Evolutionary conservation across 2,329 filamentous ascomycete genomes (phyloP).

Genomic region (Fusarium anguioides): DNA sequence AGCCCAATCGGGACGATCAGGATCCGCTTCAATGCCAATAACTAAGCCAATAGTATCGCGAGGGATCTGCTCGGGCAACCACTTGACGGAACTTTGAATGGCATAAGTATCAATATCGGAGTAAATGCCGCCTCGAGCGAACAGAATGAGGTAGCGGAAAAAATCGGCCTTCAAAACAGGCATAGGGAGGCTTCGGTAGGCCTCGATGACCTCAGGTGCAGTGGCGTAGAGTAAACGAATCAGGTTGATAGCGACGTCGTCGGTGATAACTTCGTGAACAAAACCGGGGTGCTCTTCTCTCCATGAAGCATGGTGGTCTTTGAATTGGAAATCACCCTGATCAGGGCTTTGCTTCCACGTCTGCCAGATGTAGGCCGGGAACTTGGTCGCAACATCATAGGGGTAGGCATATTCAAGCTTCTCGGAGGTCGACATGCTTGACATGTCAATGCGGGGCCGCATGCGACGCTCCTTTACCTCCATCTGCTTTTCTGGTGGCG

Average conservation of each 20-base stretch:
- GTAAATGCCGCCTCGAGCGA: constrained; percentile 75
- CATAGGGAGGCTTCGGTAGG: constrained; percentile 77
- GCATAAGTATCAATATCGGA: constrained; percentile 92
- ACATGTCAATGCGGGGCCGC: constrained; percentile 71
- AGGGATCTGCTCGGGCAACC: constrained; percentile 84
- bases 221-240: constrained; percentile 88
- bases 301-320: constrained; percentile 90
- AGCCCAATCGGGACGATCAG: constrained; percentile 90
- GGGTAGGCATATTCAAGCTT: constrained; percentile 95
- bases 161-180: constrained; percentile 83
- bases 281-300: constrained; percentile 87
- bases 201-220: constrained; percentile 80
- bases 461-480: constrained; percentile 40
- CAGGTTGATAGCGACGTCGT: constrained; percentile 83
- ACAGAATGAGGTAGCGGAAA: constrained; percentile 78
- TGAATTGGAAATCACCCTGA: constrained; percentile 81
- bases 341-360: constrained; percentile 93
- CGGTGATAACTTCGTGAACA: constrained; percentile 96
- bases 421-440: constrained; percentile 76
- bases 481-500: constrained; percentile 31
- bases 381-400: constrained; percentile 88
- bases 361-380: constrained; percentile 99
- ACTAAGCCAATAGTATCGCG: constrained; percentile 84
- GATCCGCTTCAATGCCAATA: constrained; percentile 95
- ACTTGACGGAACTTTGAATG: constrained; percentile 83